A percentile compares a stretch with the other conserved stretches of the same genome.
These are phyloP conservation scores for Seminavis robusta DNA, from an alignment of 108 stramenopile genomes.

Conservation along the genomic window DNA sequence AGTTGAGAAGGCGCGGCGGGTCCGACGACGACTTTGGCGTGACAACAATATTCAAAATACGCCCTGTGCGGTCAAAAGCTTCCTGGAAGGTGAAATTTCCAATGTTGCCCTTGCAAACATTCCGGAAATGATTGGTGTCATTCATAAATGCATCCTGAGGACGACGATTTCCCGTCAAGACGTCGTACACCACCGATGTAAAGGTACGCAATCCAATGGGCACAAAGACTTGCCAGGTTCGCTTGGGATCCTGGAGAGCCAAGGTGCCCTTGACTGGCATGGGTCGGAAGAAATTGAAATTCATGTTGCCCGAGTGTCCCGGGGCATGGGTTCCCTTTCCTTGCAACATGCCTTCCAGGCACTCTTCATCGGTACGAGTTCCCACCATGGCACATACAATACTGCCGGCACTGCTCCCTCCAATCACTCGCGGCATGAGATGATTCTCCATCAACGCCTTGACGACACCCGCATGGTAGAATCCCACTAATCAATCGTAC, in stretches of 20 bases:
- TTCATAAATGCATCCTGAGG: constrained; percentile 83
- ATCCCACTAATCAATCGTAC: too few species aligned
- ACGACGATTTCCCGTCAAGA: constrained; percentile 68
- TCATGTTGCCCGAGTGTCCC: constrained; percentile 76
- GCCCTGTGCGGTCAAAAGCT: constrained; percentile 98
- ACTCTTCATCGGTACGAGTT: constrained; percentile 93
- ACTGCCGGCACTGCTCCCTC: constrained; percentile 92
- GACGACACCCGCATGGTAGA: constrained; percentile 97
- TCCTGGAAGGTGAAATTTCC: constrained; percentile 97
- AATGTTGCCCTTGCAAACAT: constrained; percentile 72
- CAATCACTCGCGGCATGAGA: constrained; percentile 92
- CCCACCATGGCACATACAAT: constrained; percentile 93
- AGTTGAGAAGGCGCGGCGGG: constrained; percentile 93
- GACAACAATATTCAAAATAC: constrained; percentile 97
- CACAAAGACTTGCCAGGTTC: constrained; percentile 67
- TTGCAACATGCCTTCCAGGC: constrained; percentile 73
- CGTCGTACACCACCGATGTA: constrained; percentile 65
- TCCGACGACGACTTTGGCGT: constrained; percentile 89
- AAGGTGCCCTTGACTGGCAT: too few species aligned
- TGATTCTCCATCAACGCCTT: constrained; percentile 89
- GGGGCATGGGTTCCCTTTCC: constrained; percentile 75
- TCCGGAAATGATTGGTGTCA: constrained; percentile 92
- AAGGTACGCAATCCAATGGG: constrained; percentile 63
- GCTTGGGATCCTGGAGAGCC: constrained; percentile 60
- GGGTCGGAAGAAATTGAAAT: constrained; percentile 86